Percentiles rank a stretch among this genome's conserved stretches.
These are phyloP conservation scores for Lobulomyces angularis DNA, from an alignment of 192 early-diverging fungal species.

Conservation along the genomic window DNA sequence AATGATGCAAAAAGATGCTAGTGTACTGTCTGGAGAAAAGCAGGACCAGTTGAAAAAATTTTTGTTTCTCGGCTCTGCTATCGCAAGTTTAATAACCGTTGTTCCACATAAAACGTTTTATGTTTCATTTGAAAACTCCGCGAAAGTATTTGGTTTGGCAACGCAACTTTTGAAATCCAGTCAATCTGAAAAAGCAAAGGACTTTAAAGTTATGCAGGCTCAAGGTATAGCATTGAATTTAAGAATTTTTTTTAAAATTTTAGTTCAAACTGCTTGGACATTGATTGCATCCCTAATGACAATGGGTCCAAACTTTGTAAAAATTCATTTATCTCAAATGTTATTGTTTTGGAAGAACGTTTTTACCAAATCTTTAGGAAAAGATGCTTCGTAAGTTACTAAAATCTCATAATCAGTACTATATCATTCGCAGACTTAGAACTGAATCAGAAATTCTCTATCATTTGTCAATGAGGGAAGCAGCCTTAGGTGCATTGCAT, in stretches of 20 bases:
- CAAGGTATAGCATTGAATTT: too few species aligned
- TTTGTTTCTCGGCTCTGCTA: slow-evolving; percentile 50
- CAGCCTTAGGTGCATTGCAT: slow-evolving; percentile 56
- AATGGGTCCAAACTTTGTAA: slow-evolving; percentile 70
- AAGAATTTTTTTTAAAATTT: too few species aligned
- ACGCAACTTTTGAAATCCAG: slow-evolving; percentile 57
- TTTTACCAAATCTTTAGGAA: slow-evolving; percentile 58
- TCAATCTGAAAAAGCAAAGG: slow-evolving; percentile 40
- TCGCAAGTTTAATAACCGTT: slow-evolving; percentile 55
- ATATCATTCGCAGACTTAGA: too few species aligned
- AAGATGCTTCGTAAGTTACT: slow-evolving; percentile 52
- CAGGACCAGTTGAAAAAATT: slow-evolving; percentile 36
- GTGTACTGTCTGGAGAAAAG: slow-evolving; percentile 38
- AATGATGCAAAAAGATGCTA: slow-evolving; percentile 61
- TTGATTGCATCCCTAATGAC: slow-evolving; percentile 62
- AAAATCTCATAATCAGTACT: too few species aligned
- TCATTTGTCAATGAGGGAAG: slow-evolving; percentile 34
- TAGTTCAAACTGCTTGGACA: slow-evolving; percentile 65
- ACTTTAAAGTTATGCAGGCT: slow-evolving; percentile 38
- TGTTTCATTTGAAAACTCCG: slow-evolving; percentile 64
- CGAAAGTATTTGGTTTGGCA: slow-evolving; percentile 64
- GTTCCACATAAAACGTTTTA: slow-evolving; percentile 52
- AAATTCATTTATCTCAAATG: slow-evolving; percentile 63
- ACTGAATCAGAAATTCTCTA: slow-evolving; percentile 55
- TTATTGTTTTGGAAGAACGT: slow-evolving; percentile 67